These are phyloP conservation scores for Lotmaria passim DNA, from an alignment of 208 protist species.

Conservation along the genomic window DNA sequence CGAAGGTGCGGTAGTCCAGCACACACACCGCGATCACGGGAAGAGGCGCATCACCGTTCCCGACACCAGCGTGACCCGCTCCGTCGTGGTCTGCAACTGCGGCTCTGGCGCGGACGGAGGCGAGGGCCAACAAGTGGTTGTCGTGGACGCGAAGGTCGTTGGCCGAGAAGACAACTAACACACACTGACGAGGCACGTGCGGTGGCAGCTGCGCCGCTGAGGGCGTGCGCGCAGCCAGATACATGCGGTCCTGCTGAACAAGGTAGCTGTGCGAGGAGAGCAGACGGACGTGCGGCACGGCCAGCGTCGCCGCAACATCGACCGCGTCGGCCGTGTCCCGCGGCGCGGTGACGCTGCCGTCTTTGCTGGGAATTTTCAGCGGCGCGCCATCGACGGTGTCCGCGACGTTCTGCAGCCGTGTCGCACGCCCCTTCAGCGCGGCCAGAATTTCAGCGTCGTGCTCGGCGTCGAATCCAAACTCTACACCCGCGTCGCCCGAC, in stretches of 20 bases:
- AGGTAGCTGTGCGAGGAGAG: slow-evolving; percentile 42
- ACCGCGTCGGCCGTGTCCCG: neutral
- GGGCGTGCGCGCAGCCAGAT: slow-evolving; percentile 54
- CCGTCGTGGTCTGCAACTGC: neutral
- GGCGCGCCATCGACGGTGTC: slow-evolving; percentile 10
- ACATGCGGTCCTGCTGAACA: slow-evolving; percentile 59
- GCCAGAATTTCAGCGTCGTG: slow-evolving; percentile 13
- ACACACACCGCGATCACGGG: slow-evolving; percentile 78
- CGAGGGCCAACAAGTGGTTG: slow-evolving; percentile 84
- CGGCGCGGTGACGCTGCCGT: slow-evolving; percentile 16
- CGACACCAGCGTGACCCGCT: neutral
- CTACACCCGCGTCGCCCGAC: neutral
- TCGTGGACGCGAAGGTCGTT: slow-evolving; percentile 91
- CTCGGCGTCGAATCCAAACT: slow-evolving; percentile 31
- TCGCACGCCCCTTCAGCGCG: slow-evolving; percentile 4
- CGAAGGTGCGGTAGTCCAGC: slow-evolving; percentile 86
- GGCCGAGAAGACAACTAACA: slow-evolving; percentile 78
- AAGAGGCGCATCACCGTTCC: slow-evolving; percentile 16
- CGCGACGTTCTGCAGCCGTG: slow-evolving; percentile 24
- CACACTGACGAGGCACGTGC: slow-evolving; percentile 25
- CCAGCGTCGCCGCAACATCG: neutral
- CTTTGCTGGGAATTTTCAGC: slow-evolving; percentile 32
- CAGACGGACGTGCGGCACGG: neutral
- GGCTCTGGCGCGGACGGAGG: slow-evolving; percentile 53
- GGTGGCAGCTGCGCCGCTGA: slow-evolving; percentile 41